Base-by-base conservation (phyloP, 805 yeast species). In the Jamesozyma lodderae region DNA sequence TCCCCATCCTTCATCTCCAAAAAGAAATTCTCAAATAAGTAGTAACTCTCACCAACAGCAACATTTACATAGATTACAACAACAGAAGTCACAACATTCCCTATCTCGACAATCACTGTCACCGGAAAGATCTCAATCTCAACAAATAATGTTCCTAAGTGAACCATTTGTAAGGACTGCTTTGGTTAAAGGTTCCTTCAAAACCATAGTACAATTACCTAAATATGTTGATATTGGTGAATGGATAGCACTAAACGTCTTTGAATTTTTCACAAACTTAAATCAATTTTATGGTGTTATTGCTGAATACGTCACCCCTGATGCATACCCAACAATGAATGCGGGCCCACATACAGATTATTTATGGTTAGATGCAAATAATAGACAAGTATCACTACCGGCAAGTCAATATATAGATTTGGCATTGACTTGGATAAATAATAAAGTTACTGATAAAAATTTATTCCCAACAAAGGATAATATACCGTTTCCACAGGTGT, bases 81-180 rank as follows among this genome's bases (percentile, higher is more conserved):
- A 31, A 18, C 46, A 25, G 9, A 36, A 20, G 14, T 40, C 32
- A 22, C 37, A 35, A 24, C 40, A 37, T 18, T 33, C 25, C 4
- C 37, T n/a, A n/a, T n/a, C n/a, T n/a, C n/a, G n/a, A n/a, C n/a
- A 31, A 24, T 40, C 26, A 23, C 36, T 43, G 27, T 26, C 40
- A 34, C 36, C 39, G 42, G 43, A 42, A 43, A 22, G 53, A 45
- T 29, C 52, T 47, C 52, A 41, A 30, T 47, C 44, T 14, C 56
- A 55, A 36, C 59, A 60, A 36, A 35, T 51, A 1, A 57, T 92
- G 39, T 92, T 88, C 54, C 58, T 92, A 48, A 79, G 92, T 54
- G 95, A 88, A 50, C 97, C 96, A 11, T 92, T 83, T 59, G 92
- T 88, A 4, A 79, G 88, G 44, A 85, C 96, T 0, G 94, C 97